Conservation (phyloP, 306 rosid species). For the Acacia melanoxylon region DNA sequence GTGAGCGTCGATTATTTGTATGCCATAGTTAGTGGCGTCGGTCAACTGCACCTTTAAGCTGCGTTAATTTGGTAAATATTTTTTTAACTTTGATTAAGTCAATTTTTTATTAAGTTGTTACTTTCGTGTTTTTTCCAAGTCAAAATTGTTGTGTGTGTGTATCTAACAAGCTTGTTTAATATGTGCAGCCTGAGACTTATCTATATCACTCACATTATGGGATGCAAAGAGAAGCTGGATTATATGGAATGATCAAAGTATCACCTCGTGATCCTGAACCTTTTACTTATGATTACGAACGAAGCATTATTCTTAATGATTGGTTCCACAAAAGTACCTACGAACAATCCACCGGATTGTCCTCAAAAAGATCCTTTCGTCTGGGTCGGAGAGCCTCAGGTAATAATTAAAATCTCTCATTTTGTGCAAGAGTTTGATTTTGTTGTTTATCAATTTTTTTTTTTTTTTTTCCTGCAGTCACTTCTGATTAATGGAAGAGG, state of each 20-base stretch:
- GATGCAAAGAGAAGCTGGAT: constrained; percentile 88
- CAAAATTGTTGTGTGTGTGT: not conserved
- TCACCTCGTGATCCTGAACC: constrained; percentile 70
- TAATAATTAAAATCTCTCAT: constrained; percentile 28
- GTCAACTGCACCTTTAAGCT: too few relatives aligned
- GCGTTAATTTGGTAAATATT: too few relatives aligned
- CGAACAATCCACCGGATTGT: constrained; percentile 69
- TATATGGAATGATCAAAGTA: constrained; percentile 73
- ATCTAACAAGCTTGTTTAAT: not conserved
- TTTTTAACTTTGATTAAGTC: too few relatives aligned
- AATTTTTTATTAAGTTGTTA: too few relatives aligned
- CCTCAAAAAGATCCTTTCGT: constrained; percentile 40
- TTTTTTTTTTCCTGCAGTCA: constrained; percentile 44
- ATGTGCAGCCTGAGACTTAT: constrained; percentile 71
- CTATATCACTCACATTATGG: constrained; percentile 92
- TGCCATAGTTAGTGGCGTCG: too few relatives aligned
- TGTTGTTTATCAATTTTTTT: not conserved
- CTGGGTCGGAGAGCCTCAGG: constrained; percentile 88
- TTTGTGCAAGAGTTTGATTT: not conserved
- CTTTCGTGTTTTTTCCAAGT: too few relatives aligned
- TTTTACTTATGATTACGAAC: constrained; percentile 66
- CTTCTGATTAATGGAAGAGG: constrained; percentile 87
- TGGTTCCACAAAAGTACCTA: constrained; percentile 75
- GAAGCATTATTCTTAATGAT: constrained; percentile 76
- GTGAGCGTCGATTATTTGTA: too few relatives aligned